Conservation (phyloP, 805 yeast species). For the Sungouiozyma intestinalis region DNA sequence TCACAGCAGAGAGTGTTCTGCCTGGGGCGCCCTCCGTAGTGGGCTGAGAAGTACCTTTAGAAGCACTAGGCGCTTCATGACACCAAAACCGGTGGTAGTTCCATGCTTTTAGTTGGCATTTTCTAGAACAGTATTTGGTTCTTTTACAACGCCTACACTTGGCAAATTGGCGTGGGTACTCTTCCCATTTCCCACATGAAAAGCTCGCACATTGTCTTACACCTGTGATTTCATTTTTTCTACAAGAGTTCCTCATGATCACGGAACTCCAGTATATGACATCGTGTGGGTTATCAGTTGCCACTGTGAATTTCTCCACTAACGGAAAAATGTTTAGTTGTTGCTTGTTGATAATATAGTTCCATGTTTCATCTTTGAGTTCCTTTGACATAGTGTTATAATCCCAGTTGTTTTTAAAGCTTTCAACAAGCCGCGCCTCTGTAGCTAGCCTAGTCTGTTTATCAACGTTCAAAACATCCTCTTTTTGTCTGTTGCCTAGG, state of each 20-base stretch:
- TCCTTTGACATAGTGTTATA: constrained; percentile 32
- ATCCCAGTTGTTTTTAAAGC: constrained; percentile 33
- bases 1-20: constrained; percentile 3
- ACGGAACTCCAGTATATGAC: constrained; percentile 95
- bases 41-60: constrained; percentile 11
- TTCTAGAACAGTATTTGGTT: constrained; percentile 88
- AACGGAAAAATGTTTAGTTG: constrained; percentile 73
- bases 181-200: constrained; percentile 92
- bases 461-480: not conserved
- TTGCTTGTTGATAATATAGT: constrained; percentile 32
- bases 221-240: constrained; percentile 79
- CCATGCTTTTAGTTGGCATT: constrained; percentile 91
- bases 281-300: constrained; percentile 56
- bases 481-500: not conserved
- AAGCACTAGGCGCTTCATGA: constrained; percentile 34
- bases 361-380: constrained; percentile 16
- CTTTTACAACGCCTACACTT: constrained; percentile 91
- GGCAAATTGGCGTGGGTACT: constrained; percentile 80
- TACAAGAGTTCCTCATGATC: constrained; percentile 92
- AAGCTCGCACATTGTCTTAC: constrained; percentile 91
- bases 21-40: constrained; percentile 15
- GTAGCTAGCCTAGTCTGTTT: constrained; percentile 4
- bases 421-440: constrained; percentile 5
- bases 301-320: constrained; percentile 81
- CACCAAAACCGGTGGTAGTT: constrained; percentile 93